Percentiles rank a stretch among this genome's conserved stretches.
phyloP scores from a whole-genome alignment of 2,329 filamentous ascomycete genomes.

The Leptographium galeiforme region DNA sequence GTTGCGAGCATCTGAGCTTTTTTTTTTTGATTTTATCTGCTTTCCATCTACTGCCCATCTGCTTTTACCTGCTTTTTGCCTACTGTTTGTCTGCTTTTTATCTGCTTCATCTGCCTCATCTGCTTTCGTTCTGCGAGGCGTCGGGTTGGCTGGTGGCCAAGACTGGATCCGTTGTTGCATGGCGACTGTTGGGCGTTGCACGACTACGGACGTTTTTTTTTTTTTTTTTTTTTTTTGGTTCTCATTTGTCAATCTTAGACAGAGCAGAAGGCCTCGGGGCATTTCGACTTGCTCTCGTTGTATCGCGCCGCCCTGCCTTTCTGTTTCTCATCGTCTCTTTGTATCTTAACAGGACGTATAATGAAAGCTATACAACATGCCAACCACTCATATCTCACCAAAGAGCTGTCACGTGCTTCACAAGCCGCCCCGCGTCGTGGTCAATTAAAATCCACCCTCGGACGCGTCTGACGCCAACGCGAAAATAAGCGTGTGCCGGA shows the following conservation, averaged over 20 bases:
- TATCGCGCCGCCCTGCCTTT: neutral
- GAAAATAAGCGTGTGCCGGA: slow-evolving; percentile 8
- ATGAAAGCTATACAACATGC: neutral
- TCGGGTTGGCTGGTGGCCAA: no score
- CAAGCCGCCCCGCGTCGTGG: slow-evolving; percentile 7
- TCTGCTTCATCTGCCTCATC: no score
- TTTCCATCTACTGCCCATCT: no score
- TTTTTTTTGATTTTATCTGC: neutral
- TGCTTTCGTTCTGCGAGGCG: no score
- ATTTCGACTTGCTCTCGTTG: no score
- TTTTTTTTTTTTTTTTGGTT: neutral
- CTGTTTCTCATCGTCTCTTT: neutral
- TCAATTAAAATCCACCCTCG: slow-evolving; percentile 10
- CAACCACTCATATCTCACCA: no score
- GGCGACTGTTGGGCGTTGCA: no score
- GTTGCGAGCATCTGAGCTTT: neutral
- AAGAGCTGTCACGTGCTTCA: slow-evolving; percentile 1
- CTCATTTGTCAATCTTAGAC: neutral
- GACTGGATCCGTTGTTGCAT: no score
- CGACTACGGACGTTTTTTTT: neutral
- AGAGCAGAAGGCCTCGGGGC: no score
- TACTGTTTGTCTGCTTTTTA: neutral
- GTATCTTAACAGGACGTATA: neutral
- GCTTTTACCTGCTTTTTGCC: neutral
- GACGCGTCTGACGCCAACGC: slow-evolving; percentile 11